phyloP scores from a whole-genome alignment of 108 stramenopile genomes.

The Cyclostephanos invisitatus region DNA sequence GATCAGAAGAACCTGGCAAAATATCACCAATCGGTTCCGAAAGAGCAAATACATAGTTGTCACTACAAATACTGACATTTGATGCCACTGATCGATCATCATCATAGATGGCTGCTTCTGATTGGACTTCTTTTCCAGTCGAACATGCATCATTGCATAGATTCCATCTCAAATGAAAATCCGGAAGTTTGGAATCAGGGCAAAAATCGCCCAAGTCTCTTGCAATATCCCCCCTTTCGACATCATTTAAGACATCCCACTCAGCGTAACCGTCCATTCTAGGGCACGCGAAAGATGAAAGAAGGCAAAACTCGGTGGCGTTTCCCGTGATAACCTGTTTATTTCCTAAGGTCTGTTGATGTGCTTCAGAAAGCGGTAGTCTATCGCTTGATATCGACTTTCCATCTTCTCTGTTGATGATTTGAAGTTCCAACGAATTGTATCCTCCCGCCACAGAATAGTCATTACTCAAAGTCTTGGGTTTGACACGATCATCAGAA shows the following conservation, averaged over 20 bases:
- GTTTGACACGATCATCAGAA: constrained; percentile 7
- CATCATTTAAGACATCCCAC: constrained; percentile 49
- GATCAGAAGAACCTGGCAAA: constrained; percentile 3
- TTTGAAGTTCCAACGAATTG: constrained; percentile 67
- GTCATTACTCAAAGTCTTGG: constrained; percentile 12
- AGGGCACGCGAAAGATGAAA: constrained; percentile 64
- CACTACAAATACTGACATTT: constrained; percentile 66
- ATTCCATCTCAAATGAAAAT: constrained; percentile 74
- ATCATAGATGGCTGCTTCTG: constrained; percentile 33
- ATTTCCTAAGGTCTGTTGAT: not conserved
- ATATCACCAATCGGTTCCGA: constrained; percentile 32
- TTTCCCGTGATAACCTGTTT: constrained; percentile 34
- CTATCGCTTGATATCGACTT: constrained; percentile 42
- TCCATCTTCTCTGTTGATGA: constrained; percentile 63
- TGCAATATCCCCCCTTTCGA: constrained; percentile 29
- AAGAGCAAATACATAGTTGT: constrained; percentile 72
- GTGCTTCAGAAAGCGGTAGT: constrained; percentile 17
- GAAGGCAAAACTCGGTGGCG: constrained; percentile 45
- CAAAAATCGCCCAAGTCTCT: constrained; percentile 27
- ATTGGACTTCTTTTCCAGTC: constrained; percentile 31
- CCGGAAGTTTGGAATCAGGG: constrained; percentile 45
- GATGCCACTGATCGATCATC: constrained; percentile 27
- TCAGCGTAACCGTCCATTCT: constrained; percentile 74
- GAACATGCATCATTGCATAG: constrained; percentile 45
- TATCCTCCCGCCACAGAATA: constrained; percentile 41